Conservation (phyloP, 352 stramenopile genomes). For the Phytophthora pisi region DNA sequence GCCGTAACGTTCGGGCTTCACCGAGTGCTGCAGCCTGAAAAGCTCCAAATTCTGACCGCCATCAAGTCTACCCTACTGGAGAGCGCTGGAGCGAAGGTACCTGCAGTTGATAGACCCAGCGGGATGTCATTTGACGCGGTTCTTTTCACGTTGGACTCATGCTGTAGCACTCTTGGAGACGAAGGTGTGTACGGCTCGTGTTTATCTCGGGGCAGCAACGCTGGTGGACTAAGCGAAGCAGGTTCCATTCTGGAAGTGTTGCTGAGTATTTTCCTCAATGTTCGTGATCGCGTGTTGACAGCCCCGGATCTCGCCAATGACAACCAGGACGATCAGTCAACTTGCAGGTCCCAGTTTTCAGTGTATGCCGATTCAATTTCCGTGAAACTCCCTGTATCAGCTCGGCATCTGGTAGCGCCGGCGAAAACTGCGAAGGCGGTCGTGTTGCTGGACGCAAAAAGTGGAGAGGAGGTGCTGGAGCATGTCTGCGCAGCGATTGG, state of each 20-base stretch:
- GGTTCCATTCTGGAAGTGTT: constrained; percentile 38
- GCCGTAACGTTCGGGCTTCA: constrained; percentile 38
- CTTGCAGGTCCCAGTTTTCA: constrained; percentile 39
- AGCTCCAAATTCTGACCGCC: constrained; percentile 23
- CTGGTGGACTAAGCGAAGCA: constrained; percentile 6
- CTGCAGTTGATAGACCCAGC: constrained; percentile 4
- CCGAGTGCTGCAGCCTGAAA: constrained; percentile 41
- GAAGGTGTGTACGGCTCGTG: constrained; percentile 19
- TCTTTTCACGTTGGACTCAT: constrained; percentile 49
- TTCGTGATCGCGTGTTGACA: constrained; percentile 34
- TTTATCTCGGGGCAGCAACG: constrained; percentile 11
- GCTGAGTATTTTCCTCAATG: constrained; percentile 40
- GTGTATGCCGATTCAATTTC: constrained; percentile 56
- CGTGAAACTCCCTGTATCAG: constrained; percentile 43
- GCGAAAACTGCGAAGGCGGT: constrained; percentile 34
- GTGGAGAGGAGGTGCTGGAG: constrained; percentile 47
- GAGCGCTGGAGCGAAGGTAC: not conserved
- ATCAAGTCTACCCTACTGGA: constrained; percentile 24
- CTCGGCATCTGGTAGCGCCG: constrained; percentile 39
- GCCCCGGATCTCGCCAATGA: not conserved
- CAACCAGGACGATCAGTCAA: constrained; percentile 7
- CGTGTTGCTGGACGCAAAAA: constrained; percentile 47
- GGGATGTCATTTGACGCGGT: constrained; percentile 48
- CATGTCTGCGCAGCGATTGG: constrained; percentile 48
- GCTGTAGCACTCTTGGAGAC: constrained; percentile 24